Percentiles rank a stretch among this genome's conserved stretches.
Evolutionary conservation across 164 flowering plant genomes (phyloP).

Genomic region (Echeveria elegans): DNA sequence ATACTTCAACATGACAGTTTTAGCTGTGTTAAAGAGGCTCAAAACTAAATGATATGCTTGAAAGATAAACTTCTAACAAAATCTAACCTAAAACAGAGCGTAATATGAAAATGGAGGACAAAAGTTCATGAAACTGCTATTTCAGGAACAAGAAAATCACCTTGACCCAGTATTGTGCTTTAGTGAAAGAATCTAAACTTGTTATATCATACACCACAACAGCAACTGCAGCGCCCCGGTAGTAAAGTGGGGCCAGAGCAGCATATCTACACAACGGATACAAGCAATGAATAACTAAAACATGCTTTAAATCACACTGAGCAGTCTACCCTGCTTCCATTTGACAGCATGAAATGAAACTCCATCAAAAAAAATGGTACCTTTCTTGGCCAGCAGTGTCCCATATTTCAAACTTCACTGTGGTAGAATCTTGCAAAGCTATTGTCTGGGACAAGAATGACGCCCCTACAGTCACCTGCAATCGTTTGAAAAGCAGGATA

Average conservation of each 20-base stretch:
- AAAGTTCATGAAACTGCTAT: neutral
- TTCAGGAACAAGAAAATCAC: constrained; percentile 22
- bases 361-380: constrained; percentile 23
- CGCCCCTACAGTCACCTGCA: constrained; percentile 98
- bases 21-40: too few species aligned
- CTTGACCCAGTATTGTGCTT: constrained; percentile 99
- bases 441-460: constrained; percentile 95
- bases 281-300: neutral
- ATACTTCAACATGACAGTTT: too few species aligned
- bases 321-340: neutral
- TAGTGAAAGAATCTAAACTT: constrained; percentile 72
- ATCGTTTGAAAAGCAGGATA: constrained; percentile 8
- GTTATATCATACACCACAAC: constrained; percentile 94
- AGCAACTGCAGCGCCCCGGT: constrained; percentile 96
- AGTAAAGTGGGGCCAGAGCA: constrained; percentile 94
- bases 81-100: neutral
- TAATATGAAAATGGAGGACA: neutral
- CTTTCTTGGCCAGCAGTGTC: constrained; percentile 99
- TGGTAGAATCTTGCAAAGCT: constrained; percentile 96
- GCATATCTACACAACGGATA: constrained; percentile 58
- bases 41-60: too few species aligned
- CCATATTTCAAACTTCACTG: constrained; percentile 99
- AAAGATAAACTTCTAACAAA: neutral
- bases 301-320: neutral
- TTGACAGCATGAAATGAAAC: neutral